phyloP scores from a whole-genome alignment of 2,329 filamentous ascomycete species.

The Cladobotryum mycophilum region DNA sequence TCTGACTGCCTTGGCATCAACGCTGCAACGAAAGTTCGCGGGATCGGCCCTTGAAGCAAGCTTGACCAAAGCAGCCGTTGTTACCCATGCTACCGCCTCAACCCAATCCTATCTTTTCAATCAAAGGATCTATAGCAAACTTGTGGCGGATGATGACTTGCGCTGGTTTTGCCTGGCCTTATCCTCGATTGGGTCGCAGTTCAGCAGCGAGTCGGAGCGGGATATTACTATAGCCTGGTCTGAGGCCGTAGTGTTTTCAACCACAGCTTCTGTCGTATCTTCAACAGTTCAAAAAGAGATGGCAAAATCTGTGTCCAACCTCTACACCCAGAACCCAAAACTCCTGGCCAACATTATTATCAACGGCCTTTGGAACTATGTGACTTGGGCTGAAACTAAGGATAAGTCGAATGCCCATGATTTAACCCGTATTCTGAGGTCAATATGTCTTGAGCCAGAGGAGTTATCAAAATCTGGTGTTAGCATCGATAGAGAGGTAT shows the following conservation, averaged over 20 bases:
- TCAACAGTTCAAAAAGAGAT: slow-evolving; percentile 59
- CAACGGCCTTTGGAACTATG: slow-evolving; percentile 73
- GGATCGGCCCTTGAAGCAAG: slow-evolving; percentile 39
- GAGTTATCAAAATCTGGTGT: slow-evolving; percentile 39
- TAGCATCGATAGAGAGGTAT: slow-evolving; percentile 37
- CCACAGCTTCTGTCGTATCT: slow-evolving; percentile 57
- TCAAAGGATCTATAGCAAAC: slow-evolving; percentile 75
- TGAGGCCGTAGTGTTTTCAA: slow-evolving; percentile 74
- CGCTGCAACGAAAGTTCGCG: slow-evolving; percentile 48
- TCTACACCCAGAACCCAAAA: slow-evolving; percentile 56
- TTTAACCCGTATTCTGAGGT: slow-evolving; percentile 54
- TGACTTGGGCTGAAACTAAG: slow-evolving; percentile 63
- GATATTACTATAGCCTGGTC: slow-evolving; percentile 67
- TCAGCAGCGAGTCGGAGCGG: slow-evolving; percentile 43
- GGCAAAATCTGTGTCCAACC: slow-evolving; percentile 51
- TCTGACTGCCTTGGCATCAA: slow-evolving; percentile 57
- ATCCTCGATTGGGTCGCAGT: slow-evolving; percentile 48
- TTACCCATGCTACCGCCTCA: slow-evolving; percentile 62
- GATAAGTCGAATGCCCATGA: slow-evolving; percentile 64
- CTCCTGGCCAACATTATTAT: slow-evolving; percentile 59
- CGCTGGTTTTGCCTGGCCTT: slow-evolving; percentile 71
- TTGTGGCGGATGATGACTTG: slow-evolving; percentile 68
- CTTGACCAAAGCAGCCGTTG: slow-evolving; percentile 54
- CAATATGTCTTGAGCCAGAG: slow-evolving; percentile 57
- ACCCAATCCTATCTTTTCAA: slow-evolving; percentile 87